phyloP scores from a whole-genome alignment of 805 yeast species.

The Ogataea wickerhamii region DNA sequence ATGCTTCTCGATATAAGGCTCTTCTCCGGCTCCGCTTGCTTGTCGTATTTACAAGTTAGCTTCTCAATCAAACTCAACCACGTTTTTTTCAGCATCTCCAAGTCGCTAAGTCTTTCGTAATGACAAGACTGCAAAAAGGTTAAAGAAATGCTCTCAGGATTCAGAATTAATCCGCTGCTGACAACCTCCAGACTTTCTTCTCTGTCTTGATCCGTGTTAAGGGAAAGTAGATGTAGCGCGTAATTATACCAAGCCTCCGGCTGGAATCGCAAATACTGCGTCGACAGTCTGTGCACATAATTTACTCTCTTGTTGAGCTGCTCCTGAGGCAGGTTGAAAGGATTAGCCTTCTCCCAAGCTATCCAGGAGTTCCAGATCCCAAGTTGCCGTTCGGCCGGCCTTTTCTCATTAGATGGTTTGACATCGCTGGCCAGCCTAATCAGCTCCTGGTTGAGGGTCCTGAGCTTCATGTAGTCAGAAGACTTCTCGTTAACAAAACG shows the following conservation, averaged over 20 bases:
- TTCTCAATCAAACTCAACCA: constrained; percentile 50
- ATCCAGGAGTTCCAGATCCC: constrained; percentile 71
- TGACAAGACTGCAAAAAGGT: constrained; percentile 65
- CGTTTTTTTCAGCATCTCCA: constrained; percentile 45
- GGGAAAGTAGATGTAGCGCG: constrained; percentile 22
- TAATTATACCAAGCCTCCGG: constrained; percentile 79
- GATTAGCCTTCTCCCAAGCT: constrained; percentile 72
- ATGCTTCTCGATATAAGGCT: constrained; percentile 35
- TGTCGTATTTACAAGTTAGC: constrained; percentile 38
- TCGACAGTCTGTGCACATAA: constrained; percentile 70
- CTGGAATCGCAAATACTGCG: constrained; percentile 55
- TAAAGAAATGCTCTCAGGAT: constrained; percentile 67
- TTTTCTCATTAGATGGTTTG: constrained; percentile 12
- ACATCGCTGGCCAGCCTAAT: constrained; percentile 43
- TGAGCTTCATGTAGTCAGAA: constrained; percentile 80
- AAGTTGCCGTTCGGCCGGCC: constrained; percentile 39
- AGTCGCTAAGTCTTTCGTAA: constrained; percentile 55
- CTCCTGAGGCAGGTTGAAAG: constrained; percentile 53
- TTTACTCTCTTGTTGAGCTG: constrained; percentile 53
- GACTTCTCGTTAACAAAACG: constrained; percentile 80
- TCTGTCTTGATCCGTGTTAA: constrained; percentile 10
- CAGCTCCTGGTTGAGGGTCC: constrained; percentile 74
- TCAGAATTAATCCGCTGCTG: constrained; percentile 52
- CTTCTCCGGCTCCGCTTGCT: constrained; percentile 15
- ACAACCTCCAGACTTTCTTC: constrained; percentile 40